These are phyloP conservation scores for Thielaviopsis cerberus DNA, from an alignment of 2,329 filamentous ascomycete species.

Conservation along the genomic window DNA sequence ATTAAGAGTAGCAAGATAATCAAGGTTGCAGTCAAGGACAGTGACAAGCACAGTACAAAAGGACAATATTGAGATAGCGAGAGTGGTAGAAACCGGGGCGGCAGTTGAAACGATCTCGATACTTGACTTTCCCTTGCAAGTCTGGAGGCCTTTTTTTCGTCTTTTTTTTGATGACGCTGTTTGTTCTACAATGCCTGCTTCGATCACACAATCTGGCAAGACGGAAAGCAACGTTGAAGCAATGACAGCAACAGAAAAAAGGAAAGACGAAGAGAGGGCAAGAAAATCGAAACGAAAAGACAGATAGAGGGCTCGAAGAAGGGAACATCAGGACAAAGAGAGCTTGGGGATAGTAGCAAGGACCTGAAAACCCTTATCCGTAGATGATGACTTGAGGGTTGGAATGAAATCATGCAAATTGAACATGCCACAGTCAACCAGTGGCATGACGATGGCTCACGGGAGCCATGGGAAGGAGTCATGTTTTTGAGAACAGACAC, in stretches of 20 bases:
- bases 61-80: background rate
- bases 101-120: background rate
- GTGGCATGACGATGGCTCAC: background rate
- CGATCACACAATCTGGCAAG: background rate
- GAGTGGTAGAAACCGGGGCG: background rate
- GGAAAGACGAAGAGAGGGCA: background rate
- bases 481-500: background rate
- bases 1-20: background rate
- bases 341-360: background rate
- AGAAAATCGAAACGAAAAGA: background rate
- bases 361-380: too few species aligned
- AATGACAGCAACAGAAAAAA: background rate
- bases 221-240: background rate
- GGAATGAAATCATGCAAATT: background rate
- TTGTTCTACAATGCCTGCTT: background rate
- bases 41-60: background rate
- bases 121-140: background rate
- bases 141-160: background rate
- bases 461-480: background rate
- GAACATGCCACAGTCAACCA: too few species aligned
- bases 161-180: background rate
- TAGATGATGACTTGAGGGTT: too few species aligned
- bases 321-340: too few species aligned
- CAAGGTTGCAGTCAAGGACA: too few species aligned
- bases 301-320: background rate